Base-by-base conservation (phyloP, 2,329 filamentous ascomycete genomes). In the Coniochaeta ligniaria region DNA sequence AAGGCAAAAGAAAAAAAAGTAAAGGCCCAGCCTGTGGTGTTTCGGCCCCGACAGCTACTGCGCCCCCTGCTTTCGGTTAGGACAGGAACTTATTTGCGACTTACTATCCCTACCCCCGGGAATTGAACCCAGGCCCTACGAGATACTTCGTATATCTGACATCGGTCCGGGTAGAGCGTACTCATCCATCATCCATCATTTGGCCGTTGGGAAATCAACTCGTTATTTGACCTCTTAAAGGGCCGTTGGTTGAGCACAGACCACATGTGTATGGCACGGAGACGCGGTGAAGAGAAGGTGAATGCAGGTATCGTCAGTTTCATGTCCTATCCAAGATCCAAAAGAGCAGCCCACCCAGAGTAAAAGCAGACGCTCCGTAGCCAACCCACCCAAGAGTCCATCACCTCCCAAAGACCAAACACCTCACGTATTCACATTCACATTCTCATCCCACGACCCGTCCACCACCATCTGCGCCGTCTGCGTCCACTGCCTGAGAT, bases 401-500 rank as follows among this genome's bases (percentile, higher is more conserved):
- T 41, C 11, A 41, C 38, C 16, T 41, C 35, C 35, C 28, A 31
- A 31, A 31, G 28, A 31, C 28, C 28, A 31, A 31, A 9, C 28
- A 31, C 54, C 17, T 28, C 17, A 35, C n/a, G 9, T 24, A 57
- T 22, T 52, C 47, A 52, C 7, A 57, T 22, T 52, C 47, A 52
- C 7, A 31, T 38, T 38, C 54, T 38, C 54, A 22, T 57, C 31
- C 54, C 54, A 57, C 31, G 24, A 7, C 54, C 54, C 54, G 33
- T 62, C 59, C 1, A 62, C 60, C 22, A 60, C 52, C 64, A 65
- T 64, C 55, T 63, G 60, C 35, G 62, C 61, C n/a, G 62, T 62
- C 22, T 63, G 62, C 35, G 67, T 67, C 67, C 70, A 68, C 59
- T 72, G 72, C 47, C 68, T 63, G 24, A 75, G 66, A 50, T 74